A percentile compares a stretch with the other conserved stretches of the same genome.
phyloP scores from a whole-genome alignment of 768 basidiomycete genomes.

The Boletus sp. region DNA sequence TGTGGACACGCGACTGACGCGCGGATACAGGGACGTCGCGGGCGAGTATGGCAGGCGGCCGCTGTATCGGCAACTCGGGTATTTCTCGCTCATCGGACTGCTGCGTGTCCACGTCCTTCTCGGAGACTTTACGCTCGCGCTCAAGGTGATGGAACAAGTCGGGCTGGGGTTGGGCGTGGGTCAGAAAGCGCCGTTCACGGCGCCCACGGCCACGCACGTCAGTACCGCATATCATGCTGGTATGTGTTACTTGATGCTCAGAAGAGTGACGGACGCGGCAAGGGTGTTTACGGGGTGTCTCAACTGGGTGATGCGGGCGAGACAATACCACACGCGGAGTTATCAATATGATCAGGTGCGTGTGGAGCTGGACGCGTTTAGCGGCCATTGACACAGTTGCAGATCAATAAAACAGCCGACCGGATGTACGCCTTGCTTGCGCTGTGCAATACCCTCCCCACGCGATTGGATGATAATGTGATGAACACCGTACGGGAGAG shows the following conservation, averaged over 20 bases:
- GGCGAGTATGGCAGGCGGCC: slow-evolving; percentile 91
- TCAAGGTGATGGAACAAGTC: slow-evolving; percentile 93
- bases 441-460: slow-evolving; percentile 90
- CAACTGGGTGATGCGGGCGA: slow-evolving; percentile 96
- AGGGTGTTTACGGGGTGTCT: slow-evolving; percentile 89
- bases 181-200: slow-evolving; percentile 90
- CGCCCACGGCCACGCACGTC: slow-evolving; percentile 96
- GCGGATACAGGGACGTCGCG: slow-evolving; percentile 62
- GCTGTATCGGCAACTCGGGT: slow-evolving; percentile 92
- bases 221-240: slow-evolving; percentile 94
- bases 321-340: slow-evolving; percentile 94
- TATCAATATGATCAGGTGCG: slow-evolving; percentile 94
- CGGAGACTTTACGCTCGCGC: slow-evolving; percentile 91
- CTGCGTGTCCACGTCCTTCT: slow-evolving; percentile 96
- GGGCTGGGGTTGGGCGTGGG: slow-evolving; percentile 89
- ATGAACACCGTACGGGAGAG: slow-evolving; percentile 90
- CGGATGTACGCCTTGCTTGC: slow-evolving; percentile 97
- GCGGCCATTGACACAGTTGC: not conserved
- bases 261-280: slow-evolving; percentile 93
- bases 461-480: slow-evolving; percentile 90
- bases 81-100: slow-evolving; percentile 94
- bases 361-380: not conserved
- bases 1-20: not conserved
- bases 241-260: slow-evolving; percentile 94
- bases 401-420: slow-evolving; percentile 98